Percentiles rank a stretch among this genome's conserved stretches.
Conservation (phyloP, 1,284 basidiomycete genomes). For the Lentinula novae-zelandiae region DNA sequence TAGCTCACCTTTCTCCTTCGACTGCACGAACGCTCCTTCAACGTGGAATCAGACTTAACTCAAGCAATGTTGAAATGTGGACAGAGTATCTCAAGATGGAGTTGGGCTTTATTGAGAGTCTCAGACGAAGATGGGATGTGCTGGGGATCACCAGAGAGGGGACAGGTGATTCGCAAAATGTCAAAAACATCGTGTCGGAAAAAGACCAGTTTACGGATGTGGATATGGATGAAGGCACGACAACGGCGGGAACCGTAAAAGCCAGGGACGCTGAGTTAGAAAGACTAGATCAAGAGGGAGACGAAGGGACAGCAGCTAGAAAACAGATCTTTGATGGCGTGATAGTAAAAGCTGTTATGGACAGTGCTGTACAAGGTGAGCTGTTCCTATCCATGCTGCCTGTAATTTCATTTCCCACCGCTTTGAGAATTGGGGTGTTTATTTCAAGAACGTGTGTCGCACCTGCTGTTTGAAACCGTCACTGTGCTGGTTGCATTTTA, state of each 20-base stretch:
- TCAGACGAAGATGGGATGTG: constrained; percentile 79
- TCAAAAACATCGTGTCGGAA: constrained; percentile 17
- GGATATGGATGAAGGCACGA: constrained; percentile 19
- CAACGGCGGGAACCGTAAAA: constrained; percentile 10
- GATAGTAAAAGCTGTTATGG: constrained; percentile 67
- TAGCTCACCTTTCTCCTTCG: constrained; percentile 74
- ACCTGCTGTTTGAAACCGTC: background rate
- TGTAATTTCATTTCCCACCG: background rate
- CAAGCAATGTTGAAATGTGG: constrained; percentile 75
- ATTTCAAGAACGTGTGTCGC: background rate
- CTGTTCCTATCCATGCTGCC: constrained; percentile 10
- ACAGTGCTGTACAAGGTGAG: constrained; percentile 62
- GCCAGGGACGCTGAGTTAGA: constrained; percentile 17
- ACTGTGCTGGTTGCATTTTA: constrained; percentile 5
- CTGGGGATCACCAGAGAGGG: constrained; percentile 48
- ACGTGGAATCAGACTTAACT: constrained; percentile 79
- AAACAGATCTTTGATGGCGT: constrained; percentile 65
- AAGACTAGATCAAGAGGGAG: constrained; percentile 25
- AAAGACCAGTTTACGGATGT: constrained; percentile 18
- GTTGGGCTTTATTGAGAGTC: constrained; percentile 81
- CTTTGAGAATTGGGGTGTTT: background rate
- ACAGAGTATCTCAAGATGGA: constrained; percentile 90
- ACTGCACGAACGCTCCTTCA: constrained; percentile 84
- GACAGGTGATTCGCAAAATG: constrained; percentile 16
- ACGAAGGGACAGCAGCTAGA: constrained; percentile 47